Evolutionary conservation across 129 eudicot species (phyloP), one percentile per base, ranked within the genome.

Genomic region (Flaveria robusta): DNA sequence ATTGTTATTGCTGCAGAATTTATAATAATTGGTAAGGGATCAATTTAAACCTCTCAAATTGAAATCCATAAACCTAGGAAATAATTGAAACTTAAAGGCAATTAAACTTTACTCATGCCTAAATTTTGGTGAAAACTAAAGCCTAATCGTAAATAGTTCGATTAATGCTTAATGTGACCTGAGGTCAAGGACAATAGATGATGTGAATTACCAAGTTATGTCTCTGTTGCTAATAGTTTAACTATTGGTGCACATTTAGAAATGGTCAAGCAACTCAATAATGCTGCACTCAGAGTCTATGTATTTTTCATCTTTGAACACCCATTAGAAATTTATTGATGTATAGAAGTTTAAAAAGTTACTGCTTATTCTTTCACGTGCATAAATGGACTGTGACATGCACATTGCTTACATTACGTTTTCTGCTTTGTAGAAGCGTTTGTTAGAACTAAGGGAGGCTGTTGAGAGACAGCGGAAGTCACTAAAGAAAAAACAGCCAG

Each of bases 391-490:
- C 45, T 27, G n/a, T 69, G 72, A 52, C 63, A 24, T 76, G 74
- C 45, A 56, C 64, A 37, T 43, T 56, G 49, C 66, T 71, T 67
- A 70, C 26, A 37, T 31, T 51, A 2, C 31, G 10, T 74, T 5
- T 52, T 54, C 62, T 87, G 67, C 23, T 81, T 76, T 45, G 9
- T 81, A 94, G 98, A 91, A 85, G 79, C 89, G 86, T 75, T 86
- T 91, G 80, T 74, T 94, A 78, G 98, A 94, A 77, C 78, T 75
- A 75, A 87, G 93, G 74, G 98, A 94, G 85, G 86, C 91, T 78
- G 87, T 94, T 84, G 98, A 94, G 83, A 86, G 98, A 85, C 96
- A 88, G 85, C 86, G 98, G 62, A 94, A 91, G 66, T 89, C 76
- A 55, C 85, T 94, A 77, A 94, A 89, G 89, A 94, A 91, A 80